Conservation (phyloP, 2,329 filamentous ascomycete genomes). For the Diaporthe amygdali region DNA sequence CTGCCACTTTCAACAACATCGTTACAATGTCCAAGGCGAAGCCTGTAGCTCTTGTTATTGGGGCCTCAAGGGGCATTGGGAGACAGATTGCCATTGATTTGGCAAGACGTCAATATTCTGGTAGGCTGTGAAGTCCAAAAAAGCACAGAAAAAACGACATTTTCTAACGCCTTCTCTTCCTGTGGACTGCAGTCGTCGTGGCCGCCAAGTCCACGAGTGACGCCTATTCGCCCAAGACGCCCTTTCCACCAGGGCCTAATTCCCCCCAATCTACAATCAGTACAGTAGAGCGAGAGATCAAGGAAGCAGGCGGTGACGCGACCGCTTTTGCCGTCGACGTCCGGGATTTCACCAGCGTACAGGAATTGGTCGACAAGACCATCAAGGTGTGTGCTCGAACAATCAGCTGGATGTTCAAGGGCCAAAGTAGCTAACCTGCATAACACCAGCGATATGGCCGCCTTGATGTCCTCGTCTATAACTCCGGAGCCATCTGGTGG, state of each 20-base stretch:
- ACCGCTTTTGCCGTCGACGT: slow-evolving; percentile 74
- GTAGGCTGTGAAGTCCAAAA: slow-evolving; percentile 44
- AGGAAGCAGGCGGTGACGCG: slow-evolving; percentile 65
- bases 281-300: slow-evolving; percentile 79
- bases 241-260: slow-evolving; percentile 80
- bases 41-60: slow-evolving; percentile 73
- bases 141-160: no score
- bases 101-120: slow-evolving; percentile 71
- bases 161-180: neutral
- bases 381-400: slow-evolving; percentile 43
- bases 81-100: slow-evolving; percentile 81
- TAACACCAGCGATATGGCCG: slow-evolving; percentile 56
- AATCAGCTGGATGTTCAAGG: neutral
- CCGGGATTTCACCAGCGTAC: slow-evolving; percentile 65
- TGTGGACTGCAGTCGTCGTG: slow-evolving; percentile 66
- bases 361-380: slow-evolving; percentile 63
- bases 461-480: slow-evolving; percentile 81
- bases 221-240: slow-evolving; percentile 50
- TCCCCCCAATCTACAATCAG: slow-evolving; percentile 77
- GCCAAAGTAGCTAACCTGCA: neutral
- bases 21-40: slow-evolving; percentile 33
- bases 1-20: slow-evolving; percentile 21
- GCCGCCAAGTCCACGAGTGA: slow-evolving; percentile 78
- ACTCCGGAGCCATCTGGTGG: slow-evolving; percentile 88
- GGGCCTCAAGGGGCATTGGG: slow-evolving; percentile 81